Evolutionary conservation across 345 rosid species (phyloP).

Genomic region (Eucalyptus urophylla): DNA sequence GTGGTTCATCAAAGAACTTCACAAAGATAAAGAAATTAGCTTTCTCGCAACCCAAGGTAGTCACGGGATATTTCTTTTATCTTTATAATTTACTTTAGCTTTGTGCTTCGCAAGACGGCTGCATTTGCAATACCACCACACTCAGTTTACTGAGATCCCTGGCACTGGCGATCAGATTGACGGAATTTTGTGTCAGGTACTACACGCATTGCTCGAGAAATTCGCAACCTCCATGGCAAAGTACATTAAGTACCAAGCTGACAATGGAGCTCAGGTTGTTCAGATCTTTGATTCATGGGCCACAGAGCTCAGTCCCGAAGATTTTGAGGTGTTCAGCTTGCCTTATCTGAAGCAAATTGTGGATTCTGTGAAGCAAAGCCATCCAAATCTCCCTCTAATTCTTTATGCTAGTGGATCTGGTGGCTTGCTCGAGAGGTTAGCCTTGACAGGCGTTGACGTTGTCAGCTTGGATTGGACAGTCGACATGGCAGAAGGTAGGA

Average conservation of each 20-base stretch:
- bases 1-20: constrained; percentile 96
- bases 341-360: constrained; percentile 89
- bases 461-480: constrained; percentile 99
- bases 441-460: constrained; percentile 81
- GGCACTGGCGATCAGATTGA: not conserved
- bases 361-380: constrained; percentile 70
- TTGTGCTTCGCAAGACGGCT: not conserved
- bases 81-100: not conserved
- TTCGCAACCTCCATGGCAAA: constrained; percentile 84
- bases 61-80: not conserved
- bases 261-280: constrained; percentile 93
- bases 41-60: constrained; percentile 89
- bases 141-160: not conserved
- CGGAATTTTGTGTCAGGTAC: constrained; percentile 37
- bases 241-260: constrained; percentile 77
- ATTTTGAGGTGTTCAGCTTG: constrained; percentile 84
- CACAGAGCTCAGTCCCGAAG: constrained; percentile 92
- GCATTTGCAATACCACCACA: not conserved
- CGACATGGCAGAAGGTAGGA: constrained; percentile 97
- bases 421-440: constrained; percentile 82
- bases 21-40: constrained; percentile 73
- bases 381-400: constrained; percentile 80
- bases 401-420: constrained; percentile 96
- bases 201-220: constrained; percentile 76
- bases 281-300: constrained; percentile 99